Evolutionary conservation across 116 monocot genomes (phyloP), one percentile per base, ranked within the genome.

Genomic region (Dioscorea cayenensis): DNA sequence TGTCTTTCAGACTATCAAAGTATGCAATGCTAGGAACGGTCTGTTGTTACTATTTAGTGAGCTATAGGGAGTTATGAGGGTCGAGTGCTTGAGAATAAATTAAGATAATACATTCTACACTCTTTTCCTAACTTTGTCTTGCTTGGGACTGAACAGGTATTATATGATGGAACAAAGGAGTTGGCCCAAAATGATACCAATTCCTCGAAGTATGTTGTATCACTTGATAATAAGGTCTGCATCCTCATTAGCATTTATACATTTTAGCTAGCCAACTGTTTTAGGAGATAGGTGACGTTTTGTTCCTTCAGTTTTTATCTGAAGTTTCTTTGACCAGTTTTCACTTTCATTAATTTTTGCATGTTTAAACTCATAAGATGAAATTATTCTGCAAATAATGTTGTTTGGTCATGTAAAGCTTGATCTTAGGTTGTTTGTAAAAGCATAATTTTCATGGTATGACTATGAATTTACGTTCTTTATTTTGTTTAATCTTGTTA

Each of bases 1-100:
- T 70, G 90, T 92, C 20, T 92, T 80, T 85, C 95, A 95, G 85
- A 89, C 95, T 82, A 92, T 95, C 79, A 95, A 95, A 92, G 95
- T 95, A 95, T 66, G 95, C 83, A 86, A 81, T 88, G 79, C 69
- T 80, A 66, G 84, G 81, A 85, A 87, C 81, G 85, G 89, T 89
- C 89, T 89, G 92, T 86, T 84, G 64, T 91, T 84, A 83, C 73
- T 74, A 43, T 84, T 76, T 16, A 52, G 55, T 77, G 36, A 73
- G 35, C 51, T 63, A 48, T 49, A 36, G 13, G 72, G 74, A 66
- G 66, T 74, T 60, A 32, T 38, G 73, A 73, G 72, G 64, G 64
- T 81, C 25, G 72, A 58, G 32, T 70, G 23, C 29, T 74, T 71
- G 28, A 49, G 35, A 75, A 21, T 59, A 19, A 32, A 59, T 62